Conservation (phyloP, 441 rosid genomes). For the Jatropha multifida region DNA sequence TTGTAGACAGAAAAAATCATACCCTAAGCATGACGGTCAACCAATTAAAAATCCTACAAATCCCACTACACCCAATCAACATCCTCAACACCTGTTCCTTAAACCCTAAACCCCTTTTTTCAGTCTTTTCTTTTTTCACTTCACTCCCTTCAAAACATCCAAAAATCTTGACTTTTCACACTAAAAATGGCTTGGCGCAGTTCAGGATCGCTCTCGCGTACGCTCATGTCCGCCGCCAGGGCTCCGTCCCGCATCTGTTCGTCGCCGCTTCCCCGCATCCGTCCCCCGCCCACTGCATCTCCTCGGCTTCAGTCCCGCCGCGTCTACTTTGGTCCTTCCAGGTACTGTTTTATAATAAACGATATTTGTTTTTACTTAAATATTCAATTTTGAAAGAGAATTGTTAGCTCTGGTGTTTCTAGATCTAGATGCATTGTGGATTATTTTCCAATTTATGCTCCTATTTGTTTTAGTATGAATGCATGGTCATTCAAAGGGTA, state of each 20-base stretch:
- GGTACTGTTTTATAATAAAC: slow-evolving; percentile 30
- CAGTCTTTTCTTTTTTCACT: no score
- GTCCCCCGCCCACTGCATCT: slow-evolving; percentile 42
- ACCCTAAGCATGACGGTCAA: no score
- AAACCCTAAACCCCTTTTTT: slow-evolving; percentile 27
- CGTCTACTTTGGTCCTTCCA: slow-evolving; percentile 49
- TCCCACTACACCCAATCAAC: not conserved
- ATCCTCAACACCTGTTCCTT: not conserved
- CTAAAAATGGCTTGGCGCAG: slow-evolving; percentile 45
- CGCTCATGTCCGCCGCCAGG: slow-evolving; percentile 46
- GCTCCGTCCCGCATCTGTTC: slow-evolving; percentile 59
- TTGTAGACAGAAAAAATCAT: no score
- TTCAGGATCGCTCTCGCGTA: slow-evolving; percentile 46
- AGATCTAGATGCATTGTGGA: not conserved
- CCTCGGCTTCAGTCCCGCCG: slow-evolving; percentile 57
- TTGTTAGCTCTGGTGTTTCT: not conserved
- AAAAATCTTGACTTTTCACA: not conserved
- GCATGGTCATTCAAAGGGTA: no score
- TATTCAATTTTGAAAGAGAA: no score
- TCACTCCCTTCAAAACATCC: not conserved
- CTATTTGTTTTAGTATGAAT: no score
- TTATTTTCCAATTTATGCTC: not conserved
- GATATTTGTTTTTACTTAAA: not conserved
- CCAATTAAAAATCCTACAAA: not conserved
- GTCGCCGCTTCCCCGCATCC: slow-evolving; percentile 46